Conservation (phyloP, 2,329 filamentous ascomycete genomes). For the Aureobasidium pullulans region DNA sequence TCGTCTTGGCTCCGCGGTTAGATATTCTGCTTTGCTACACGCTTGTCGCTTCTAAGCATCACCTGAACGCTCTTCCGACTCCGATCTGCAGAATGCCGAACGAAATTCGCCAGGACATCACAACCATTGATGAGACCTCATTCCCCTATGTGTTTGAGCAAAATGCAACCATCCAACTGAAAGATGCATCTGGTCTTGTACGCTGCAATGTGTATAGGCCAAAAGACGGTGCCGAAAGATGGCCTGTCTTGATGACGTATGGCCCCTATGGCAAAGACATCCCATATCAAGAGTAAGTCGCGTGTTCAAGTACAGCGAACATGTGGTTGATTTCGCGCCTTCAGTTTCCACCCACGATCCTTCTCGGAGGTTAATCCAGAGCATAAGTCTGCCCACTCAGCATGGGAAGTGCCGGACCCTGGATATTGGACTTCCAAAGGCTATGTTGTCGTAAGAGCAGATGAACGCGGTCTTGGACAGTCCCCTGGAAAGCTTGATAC, state of each 20-base stretch:
- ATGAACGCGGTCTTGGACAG: slow-evolving; percentile 45
- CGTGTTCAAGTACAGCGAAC: too few relatives aligned
- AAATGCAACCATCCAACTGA: slow-evolving; percentile 40
- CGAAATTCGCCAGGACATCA: slow-evolving; percentile 26
- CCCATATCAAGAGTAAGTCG: neutral
- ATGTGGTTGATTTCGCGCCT: too few relatives aligned
- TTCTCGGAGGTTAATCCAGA: neutral
- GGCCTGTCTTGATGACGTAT: too few relatives aligned
- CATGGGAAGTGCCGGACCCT: slow-evolving; percentile 7
- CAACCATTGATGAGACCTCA: slow-evolving; percentile 29
- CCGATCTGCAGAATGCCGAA: slow-evolving; percentile 16
- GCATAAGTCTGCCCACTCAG: neutral
- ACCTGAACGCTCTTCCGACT: too few relatives aligned
- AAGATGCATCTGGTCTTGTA: slow-evolving; percentile 34
- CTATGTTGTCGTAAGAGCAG: slow-evolving; percentile 30
- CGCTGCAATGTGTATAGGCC: slow-evolving; percentile 47
- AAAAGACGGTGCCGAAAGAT: slow-evolving; percentile 26
- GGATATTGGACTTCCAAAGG: neutral
- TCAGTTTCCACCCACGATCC: neutral
- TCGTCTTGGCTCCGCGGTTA: too few relatives aligned
- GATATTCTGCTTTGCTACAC: too few relatives aligned
- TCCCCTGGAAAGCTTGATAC: slow-evolving; percentile 46
- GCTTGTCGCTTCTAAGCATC: too few relatives aligned
- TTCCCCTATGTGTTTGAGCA: slow-evolving; percentile 44
- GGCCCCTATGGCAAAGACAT: too few relatives aligned